These are phyloP conservation scores for Globisporangium abappressorium DNA, from an alignment of 352 stramenopile genomes.

Conservation along the genomic window DNA sequence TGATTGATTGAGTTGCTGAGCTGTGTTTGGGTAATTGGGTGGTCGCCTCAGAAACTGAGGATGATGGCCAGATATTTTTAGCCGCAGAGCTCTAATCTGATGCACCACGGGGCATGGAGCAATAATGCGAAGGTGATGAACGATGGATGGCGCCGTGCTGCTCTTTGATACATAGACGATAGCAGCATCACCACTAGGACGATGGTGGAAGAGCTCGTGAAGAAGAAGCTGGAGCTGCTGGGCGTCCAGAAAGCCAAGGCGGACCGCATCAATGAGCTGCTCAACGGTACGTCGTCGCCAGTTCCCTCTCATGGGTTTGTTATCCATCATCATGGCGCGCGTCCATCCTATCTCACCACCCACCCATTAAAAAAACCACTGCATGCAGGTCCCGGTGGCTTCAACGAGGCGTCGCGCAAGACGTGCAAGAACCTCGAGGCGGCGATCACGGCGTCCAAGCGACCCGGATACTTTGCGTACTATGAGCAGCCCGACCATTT, in stretches of 20 bases:
- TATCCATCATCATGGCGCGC: background rate
- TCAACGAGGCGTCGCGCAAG: conserved; percentile 75
- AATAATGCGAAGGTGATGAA: background rate
- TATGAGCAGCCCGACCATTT: conserved; percentile 63
- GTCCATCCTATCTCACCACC: background rate
- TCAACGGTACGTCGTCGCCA: conserved; percentile 33
- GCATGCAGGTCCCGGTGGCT: conserved; percentile 43
- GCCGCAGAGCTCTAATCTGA: background rate
- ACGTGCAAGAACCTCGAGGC: conserved; percentile 81
- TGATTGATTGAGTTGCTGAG: background rate
- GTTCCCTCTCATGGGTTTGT: background rate
- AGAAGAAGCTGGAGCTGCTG: conserved; percentile 79
- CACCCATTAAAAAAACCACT: conserved; percentile 6
- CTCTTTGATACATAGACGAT: background rate
- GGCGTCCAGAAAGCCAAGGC: conserved; percentile 62
- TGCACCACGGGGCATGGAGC: background rate
- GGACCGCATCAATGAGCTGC: conserved; percentile 53
- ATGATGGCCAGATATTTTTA: conserved; percentile 11
- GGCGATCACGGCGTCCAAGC: conserved; percentile 71
- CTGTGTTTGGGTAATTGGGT: background rate
- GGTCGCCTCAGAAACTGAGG: conserved; percentile 10
- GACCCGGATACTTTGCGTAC: conserved; percentile 70
- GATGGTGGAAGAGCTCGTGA: conserved; percentile 48
- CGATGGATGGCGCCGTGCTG: background rate
- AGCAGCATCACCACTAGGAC: background rate